Conservation (phyloP, 2,329 filamentous ascomycete species). For the Albophoma yamanashiensis region DNA sequence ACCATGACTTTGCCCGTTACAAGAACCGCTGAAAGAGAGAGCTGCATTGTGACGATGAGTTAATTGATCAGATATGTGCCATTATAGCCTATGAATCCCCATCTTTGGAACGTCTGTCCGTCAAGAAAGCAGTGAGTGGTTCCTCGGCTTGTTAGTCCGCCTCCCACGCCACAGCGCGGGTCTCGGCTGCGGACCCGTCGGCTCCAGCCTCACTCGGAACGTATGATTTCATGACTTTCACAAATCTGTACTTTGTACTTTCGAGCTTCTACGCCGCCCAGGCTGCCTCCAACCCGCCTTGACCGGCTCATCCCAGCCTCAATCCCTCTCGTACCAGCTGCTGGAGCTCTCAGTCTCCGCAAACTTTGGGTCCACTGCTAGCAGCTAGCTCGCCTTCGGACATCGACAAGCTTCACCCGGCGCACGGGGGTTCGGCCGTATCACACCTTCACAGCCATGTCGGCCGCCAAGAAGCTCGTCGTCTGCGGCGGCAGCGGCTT, state of each 20-base stretch:
- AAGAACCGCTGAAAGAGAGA: not conserved
- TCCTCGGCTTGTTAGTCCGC: not conserved
- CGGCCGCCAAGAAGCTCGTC: constrained; percentile 64
- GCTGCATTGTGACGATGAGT: no score
- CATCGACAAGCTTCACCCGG: not conserved
- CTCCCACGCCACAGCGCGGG: not conserved
- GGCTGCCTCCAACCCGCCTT: not conserved
- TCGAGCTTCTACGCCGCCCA: not conserved
- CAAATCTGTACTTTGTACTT: not conserved
- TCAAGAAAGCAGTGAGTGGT: not conserved
- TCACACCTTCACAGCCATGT: constrained; percentile 27
- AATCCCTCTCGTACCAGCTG: not conserved
- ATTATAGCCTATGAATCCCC: no score
- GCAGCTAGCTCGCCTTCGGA: not conserved
- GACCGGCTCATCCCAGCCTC: not conserved
- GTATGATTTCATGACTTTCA: constrained; percentile 14
- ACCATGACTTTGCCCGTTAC: not conserved
- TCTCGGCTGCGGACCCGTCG: not conserved
- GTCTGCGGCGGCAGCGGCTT: constrained; percentile 94
- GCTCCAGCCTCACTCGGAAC: constrained; percentile 4
- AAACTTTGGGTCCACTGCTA: not conserved
- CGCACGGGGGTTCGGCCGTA: not conserved
- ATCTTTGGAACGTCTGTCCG: not conserved
- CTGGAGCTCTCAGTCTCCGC: not conserved
- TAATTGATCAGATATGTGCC: not conserved